These are phyloP conservation scores for Alternaria ethzedia DNA, from an alignment of 2,329 filamentous ascomycete species.

Conservation along the genomic window DNA sequence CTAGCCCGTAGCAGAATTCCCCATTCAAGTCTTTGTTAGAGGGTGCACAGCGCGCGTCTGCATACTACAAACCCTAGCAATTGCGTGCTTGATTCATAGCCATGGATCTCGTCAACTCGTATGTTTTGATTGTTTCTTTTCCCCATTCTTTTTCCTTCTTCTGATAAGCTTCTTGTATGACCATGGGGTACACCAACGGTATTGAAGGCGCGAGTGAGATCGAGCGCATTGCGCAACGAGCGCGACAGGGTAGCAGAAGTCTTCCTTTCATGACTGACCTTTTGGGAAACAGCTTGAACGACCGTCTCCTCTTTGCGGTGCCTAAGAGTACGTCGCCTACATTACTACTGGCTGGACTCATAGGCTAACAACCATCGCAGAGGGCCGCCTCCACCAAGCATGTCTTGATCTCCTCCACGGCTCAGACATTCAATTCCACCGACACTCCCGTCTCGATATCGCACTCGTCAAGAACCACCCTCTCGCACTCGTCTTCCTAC, in stretches of 20 bases:
- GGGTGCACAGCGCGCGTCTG: conserved; percentile 13
- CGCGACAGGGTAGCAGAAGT: conserved; percentile 42
- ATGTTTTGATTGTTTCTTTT: conserved; percentile 24
- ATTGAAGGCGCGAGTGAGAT: conserved; percentile 20
- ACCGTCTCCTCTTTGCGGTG: conserved; percentile 93
- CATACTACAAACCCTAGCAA: conserved; percentile 27
- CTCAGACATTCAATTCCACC: conserved; percentile 94
- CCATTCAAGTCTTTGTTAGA: conserved; percentile 16
- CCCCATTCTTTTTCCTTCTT: conserved; percentile 7
- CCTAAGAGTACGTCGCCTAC: conserved; percentile 80
- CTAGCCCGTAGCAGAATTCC: conserved; percentile 20
- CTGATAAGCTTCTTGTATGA: conserved; percentile 8
- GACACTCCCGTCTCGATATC: conserved; percentile 94
- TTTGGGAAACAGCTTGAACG: conserved; percentile 74
- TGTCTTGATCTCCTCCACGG: conserved; percentile 90
- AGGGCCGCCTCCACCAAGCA: conserved; percentile 90
- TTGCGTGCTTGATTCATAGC: conserved; percentile 35
- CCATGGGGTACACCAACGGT: conserved; percentile 30
- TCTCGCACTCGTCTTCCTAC: conserved; percentile 95
- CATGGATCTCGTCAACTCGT: conserved; percentile 53
- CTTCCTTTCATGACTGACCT: conserved; percentile 50
- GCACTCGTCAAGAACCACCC: conserved; percentile 96
- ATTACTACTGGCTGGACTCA: background rate
- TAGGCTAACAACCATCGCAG: conserved; percentile 54
- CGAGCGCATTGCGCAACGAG: conserved; percentile 27